These are phyloP conservation scores for Pogostemon cablin DNA, from an alignment of 257 asterid species.

Conservation along the genomic window DNA sequence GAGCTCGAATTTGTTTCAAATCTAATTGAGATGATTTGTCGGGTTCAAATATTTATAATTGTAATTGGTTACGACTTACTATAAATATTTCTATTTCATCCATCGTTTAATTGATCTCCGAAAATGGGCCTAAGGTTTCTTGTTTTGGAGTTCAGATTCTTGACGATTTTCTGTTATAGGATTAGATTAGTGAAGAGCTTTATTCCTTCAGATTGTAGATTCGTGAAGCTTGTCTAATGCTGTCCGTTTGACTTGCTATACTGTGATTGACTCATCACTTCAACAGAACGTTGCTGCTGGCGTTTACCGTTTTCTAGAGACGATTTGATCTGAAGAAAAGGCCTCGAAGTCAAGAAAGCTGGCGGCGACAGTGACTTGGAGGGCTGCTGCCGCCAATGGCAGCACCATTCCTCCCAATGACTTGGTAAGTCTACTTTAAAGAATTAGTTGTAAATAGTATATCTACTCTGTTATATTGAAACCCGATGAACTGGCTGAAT, in stretches of 20 bases:
- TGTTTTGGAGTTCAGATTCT: slow-evolving; percentile 19
- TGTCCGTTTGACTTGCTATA: slow-evolving; percentile 28
- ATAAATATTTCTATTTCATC: not conserved
- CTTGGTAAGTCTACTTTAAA: slow-evolving; percentile 48
- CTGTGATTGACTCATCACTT: slow-evolving; percentile 41
- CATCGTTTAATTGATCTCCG: not conserved
- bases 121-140: not conserved
- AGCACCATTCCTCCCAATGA: slow-evolving; percentile 61
- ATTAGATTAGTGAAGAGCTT: slow-evolving; percentile 7
- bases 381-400: slow-evolving; percentile 77
- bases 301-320: slow-evolving; percentile 39
- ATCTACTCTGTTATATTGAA: not conserved
- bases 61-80: slow-evolving; percentile 8
- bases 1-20: not conserved
- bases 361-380: slow-evolving; percentile 87
- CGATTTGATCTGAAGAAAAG: slow-evolving; percentile 60
- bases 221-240: slow-evolving; percentile 2
- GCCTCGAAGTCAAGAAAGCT: slow-evolving; percentile 52
- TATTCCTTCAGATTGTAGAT: slow-evolving; percentile 29
- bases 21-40: slow-evolving; percentile 19
- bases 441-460: not conserved
- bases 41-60: slow-evolving; percentile 1
- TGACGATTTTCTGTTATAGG: slow-evolving; percentile 7
- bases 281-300: slow-evolving; percentile 49
- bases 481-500: slow-evolving; percentile 21